Conservation (phyloP, 352 stramenopile species). For the Phytophthora sp. region DNA sequence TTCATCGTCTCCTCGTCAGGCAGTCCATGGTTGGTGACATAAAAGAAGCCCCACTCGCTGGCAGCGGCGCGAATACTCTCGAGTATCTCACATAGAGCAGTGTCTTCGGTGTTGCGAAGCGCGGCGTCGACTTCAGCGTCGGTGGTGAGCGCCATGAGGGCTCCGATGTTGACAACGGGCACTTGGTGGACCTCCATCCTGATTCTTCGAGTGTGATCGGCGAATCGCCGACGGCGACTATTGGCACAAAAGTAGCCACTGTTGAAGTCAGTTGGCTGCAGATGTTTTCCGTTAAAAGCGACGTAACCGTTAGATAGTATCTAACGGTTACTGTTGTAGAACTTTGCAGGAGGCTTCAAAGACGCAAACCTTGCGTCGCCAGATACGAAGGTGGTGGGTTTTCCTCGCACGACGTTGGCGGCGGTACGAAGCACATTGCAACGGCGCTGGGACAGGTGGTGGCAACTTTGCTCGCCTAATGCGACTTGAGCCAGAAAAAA, state of each 20-base stretch:
- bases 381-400: too few relatives aligned
- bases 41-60: slow-evolving; percentile 93
- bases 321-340: too few relatives aligned
- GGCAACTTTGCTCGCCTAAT: too few relatives aligned
- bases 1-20: slow-evolving; percentile 55
- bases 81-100: slow-evolving; percentile 44
- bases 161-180: slow-evolving; percentile 55
- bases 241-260: slow-evolving; percentile 17
- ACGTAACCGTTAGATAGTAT: too few relatives aligned
- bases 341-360: too few relatives aligned
- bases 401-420: too few relatives aligned
- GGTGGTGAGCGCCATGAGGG: slow-evolving; percentile 45
- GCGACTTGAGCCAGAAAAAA: too few relatives aligned
- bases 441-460: too few relatives aligned
- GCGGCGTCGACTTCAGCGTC: slow-evolving; percentile 44
- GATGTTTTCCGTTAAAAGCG: too few relatives aligned
- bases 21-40: slow-evolving; percentile 88
- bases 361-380: too few relatives aligned
- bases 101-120: slow-evolving; percentile 18
- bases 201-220: too few relatives aligned
- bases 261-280: not conserved
- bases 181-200: slow-evolving; percentile 44
- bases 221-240: slow-evolving; percentile 3
- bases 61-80: slow-evolving; percentile 35
- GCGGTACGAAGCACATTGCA: too few relatives aligned